Evolutionary conservation across 2,329 filamentous ascomycete species (phyloP).

Genomic region (Colletotrichum limetticola): DNA sequence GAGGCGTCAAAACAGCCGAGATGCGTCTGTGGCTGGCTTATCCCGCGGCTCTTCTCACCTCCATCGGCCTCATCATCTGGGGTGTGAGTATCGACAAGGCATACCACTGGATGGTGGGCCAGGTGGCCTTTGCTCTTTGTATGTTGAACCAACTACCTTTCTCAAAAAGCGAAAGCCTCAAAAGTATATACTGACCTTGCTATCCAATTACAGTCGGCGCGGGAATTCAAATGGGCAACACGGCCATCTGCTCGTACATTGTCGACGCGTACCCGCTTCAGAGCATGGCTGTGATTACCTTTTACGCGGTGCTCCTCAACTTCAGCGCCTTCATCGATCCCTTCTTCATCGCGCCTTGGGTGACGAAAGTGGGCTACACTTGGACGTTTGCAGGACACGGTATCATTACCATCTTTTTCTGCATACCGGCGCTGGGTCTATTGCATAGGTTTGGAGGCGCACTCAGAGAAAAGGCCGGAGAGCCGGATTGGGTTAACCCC

Average conservation of each 20-base stretch:
- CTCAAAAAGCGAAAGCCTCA: background rate
- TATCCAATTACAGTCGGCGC: conserved; percentile 52
- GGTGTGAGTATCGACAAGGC: conserved; percentile 62
- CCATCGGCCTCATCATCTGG: conserved; percentile 64
- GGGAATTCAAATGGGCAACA: conserved; percentile 68
- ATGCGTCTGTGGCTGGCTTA: conserved; percentile 67
- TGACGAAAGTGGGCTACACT: conserved; percentile 55
- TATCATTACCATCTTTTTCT: conserved; percentile 54
- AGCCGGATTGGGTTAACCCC: conserved; percentile 58
- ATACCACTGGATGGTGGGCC: conserved; percentile 68
- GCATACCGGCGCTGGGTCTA: conserved; percentile 47
- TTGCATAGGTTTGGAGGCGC: conserved; percentile 53
- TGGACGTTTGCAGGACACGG: conserved; percentile 62
- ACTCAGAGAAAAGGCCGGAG: conserved; percentile 48
- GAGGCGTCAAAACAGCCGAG: conserved; percentile 57
- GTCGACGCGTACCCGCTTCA: conserved; percentile 66
- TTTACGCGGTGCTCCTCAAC: conserved; percentile 65
- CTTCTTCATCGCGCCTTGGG: conserved; percentile 63
- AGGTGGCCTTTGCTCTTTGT: conserved; percentile 66
- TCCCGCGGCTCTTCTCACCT: conserved; percentile 59
- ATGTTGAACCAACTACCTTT: conserved; percentile 38
- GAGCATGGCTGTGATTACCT: conserved; percentile 63
- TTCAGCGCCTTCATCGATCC: conserved; percentile 56
- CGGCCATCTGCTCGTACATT: conserved; percentile 61
- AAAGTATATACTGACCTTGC: background rate